phyloP scores from a whole-genome alignment of 2,329 filamentous ascomycete species.

The Clarireedia monteithiana region DNA sequence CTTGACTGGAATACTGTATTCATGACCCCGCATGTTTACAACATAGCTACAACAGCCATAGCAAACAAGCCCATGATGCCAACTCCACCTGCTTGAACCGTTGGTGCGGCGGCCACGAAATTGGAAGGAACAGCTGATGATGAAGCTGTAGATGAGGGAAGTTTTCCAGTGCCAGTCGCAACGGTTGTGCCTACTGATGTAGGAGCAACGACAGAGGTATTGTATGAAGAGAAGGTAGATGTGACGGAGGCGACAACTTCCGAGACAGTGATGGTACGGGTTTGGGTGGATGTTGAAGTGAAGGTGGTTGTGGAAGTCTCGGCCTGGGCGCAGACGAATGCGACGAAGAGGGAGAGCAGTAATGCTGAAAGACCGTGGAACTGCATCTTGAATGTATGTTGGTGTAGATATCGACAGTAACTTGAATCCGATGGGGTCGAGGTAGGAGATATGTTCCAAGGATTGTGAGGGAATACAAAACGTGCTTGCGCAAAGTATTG shows the following conservation, averaged over 20 bases:
- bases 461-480: background rate
- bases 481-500: background rate
- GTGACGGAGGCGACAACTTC: slow-evolving; percentile 2
- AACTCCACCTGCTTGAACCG: background rate
- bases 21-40: slow-evolving; percentile 3
- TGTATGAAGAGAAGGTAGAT: background rate
- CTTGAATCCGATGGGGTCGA: background rate
- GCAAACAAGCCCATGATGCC: slow-evolving; percentile 1
- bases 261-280: slow-evolving; percentile 5
- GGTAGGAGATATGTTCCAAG: background rate
- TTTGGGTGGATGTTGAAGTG: background rate
- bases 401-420: background rate
- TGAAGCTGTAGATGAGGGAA: background rate
- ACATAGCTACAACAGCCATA: background rate
- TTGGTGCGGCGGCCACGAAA: background rate
- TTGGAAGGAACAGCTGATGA: background rate
- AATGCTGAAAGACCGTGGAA: slow-evolving; percentile 4
- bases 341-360: slow-evolving; percentile 5
- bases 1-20: background rate
- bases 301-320: background rate
- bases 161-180: background rate
- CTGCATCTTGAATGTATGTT: slow-evolving; percentile 4
- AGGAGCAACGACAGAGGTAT: background rate
- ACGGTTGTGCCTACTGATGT: background rate
- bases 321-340: slow-evolving; percentile 2